These are phyloP conservation scores for Neonectria hederae DNA, from an alignment of 2,329 filamentous ascomycete species.

Conservation along the genomic window DNA sequence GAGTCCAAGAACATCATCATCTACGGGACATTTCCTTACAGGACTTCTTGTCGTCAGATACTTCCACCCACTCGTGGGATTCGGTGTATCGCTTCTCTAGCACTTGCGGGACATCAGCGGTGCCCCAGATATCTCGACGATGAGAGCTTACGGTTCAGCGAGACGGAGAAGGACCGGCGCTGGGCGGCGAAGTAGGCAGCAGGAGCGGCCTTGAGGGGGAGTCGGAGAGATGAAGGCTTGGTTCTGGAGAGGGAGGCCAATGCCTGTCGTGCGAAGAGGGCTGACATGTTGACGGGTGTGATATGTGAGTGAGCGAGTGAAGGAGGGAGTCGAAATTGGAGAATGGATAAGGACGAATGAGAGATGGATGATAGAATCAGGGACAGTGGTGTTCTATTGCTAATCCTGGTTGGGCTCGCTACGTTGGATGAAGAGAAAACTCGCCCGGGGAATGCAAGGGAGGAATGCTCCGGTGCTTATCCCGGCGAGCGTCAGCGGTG, in stretches of 20 bases:
- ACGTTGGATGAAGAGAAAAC: not conserved
- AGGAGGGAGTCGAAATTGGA: not conserved
- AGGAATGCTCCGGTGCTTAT: constrained; percentile 4
- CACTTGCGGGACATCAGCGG: constrained; percentile 14
- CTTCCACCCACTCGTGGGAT: constrained; percentile 93
- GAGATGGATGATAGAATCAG: not conserved
- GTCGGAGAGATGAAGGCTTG: constrained; percentile 33
- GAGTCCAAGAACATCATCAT: not conserved
- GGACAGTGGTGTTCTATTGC: not conserved
- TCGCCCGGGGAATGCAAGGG: not conserved
- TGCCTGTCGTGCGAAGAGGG: constrained; percentile 39
- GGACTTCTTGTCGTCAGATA: constrained; percentile 71
- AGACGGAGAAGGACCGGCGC: constrained; percentile 40
- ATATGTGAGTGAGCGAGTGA: not conserved
- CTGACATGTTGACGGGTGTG: constrained; percentile 32
- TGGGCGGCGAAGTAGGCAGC: constrained; percentile 26
- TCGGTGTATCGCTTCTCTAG: constrained; percentile 71
- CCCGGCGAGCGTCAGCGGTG: constrained; percentile 6
- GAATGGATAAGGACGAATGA: not conserved
- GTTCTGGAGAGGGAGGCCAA: constrained; percentile 37
- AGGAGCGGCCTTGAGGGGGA: constrained; percentile 31
- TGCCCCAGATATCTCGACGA: not conserved
- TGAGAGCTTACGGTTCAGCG: constrained; percentile 33
- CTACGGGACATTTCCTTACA: constrained; percentile 29
- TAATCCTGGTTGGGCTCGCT: not conserved